These are phyloP conservation scores for Pythium grandisporangium DNA, from an alignment of 352 stramenopile genomes.

Conservation along the genomic window DNA sequence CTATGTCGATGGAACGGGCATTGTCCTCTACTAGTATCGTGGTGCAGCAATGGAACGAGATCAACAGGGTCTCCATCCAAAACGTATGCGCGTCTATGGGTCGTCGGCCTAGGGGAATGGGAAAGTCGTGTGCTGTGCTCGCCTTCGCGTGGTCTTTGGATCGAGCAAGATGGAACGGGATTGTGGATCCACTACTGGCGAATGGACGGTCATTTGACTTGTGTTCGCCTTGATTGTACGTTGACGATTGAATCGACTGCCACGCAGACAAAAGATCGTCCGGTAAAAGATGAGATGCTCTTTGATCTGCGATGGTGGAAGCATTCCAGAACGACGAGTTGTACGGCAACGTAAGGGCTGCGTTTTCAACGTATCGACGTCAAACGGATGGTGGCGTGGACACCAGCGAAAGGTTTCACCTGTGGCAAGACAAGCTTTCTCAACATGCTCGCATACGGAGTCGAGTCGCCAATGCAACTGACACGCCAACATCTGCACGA, in stretches of 20 bases:
- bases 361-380: constrained; percentile 2
- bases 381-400: background rate
- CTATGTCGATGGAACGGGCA: constrained; percentile 4
- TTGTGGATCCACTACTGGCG: constrained; percentile 10
- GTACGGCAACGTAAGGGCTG: background rate
- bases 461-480: background rate
- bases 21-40: constrained; percentile 4
- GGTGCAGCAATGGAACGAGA: constrained; percentile 13
- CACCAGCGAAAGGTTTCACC: background rate
- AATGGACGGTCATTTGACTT: constrained; percentile 3
- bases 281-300: constrained; percentile 3
- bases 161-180: too few species aligned
- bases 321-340: background rate
- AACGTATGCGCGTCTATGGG: constrained; percentile 5
- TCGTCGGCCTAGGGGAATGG: constrained; percentile 5
- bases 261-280: background rate
- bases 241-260: background rate
- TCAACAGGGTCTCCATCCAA: constrained; percentile 9
- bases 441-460: background rate
- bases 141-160: constrained; percentile 7
- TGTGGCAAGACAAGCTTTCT: constrained; percentile 3
- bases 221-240: constrained; percentile 4
- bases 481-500: background rate
- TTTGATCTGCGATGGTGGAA: constrained; percentile 2
- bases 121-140: constrained; percentile 8